Percentiles rank a stretch among this genome's conserved stretches.
Conservation (phyloP, 1,284 basidiomycete species). For the Fereydounia khargensis region DNA sequence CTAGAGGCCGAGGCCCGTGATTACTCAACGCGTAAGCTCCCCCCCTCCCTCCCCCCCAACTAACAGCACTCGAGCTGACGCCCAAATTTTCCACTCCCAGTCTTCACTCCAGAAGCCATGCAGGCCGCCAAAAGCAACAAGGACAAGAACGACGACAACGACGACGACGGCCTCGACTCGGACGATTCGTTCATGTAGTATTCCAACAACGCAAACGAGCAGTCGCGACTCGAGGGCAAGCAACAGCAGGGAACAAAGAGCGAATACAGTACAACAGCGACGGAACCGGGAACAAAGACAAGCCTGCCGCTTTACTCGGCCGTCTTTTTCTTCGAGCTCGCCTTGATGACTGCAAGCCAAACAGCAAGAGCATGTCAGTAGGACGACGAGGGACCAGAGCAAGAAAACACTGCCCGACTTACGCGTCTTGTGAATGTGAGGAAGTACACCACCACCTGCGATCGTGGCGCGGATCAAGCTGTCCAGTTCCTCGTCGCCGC, state of each 20-base stretch:
- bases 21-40: conserved; percentile 58
- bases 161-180: conserved; percentile 34
- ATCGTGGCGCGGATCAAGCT: conserved; percentile 63
- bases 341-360: conserved; percentile 23
- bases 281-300: no score
- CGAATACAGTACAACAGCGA: conserved; percentile 28
- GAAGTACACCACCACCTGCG: conserved; percentile 82
- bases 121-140: conserved; percentile 29
- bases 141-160: conserved; percentile 19
- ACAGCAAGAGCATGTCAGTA: not conserved
- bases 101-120: conserved; percentile 48
- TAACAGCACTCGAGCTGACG: not conserved
- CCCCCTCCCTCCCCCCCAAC: not conserved
- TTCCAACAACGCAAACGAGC: not conserved
- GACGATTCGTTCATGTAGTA: conserved; percentile 51
- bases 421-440: conserved; percentile 84
- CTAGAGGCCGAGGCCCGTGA: conserved; percentile 42
- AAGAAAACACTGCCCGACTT: conserved; percentile 1
- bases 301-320: conserved; percentile 15
- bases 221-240: no score
- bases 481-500: conserved; percentile 87
- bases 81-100: conserved; percentile 3
- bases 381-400: not conserved
- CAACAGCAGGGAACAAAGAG: no score
- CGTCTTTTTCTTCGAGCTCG: conserved; percentile 36